A percentile compares a stretch with the other conserved stretches of the same genome.
These are phyloP conservation scores for Neurospora sublineolata DNA, from an alignment of 495 filamentous ascomycete species.

Conservation along the genomic window DNA sequence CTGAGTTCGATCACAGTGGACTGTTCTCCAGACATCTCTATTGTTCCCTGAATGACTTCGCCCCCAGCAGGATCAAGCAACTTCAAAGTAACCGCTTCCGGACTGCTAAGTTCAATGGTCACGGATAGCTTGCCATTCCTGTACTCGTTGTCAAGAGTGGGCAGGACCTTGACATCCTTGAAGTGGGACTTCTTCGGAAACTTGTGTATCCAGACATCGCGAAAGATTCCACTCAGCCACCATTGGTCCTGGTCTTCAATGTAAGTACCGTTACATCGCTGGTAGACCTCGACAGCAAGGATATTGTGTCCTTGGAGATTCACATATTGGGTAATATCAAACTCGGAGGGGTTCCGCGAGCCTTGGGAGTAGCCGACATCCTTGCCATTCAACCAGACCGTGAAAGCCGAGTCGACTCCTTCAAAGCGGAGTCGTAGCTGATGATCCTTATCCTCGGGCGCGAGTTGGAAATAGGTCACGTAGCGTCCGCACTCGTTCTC, in stretches of 20 bases:
- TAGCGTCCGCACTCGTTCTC: conserved; percentile 59
- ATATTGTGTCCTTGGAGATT: conserved; percentile 35
- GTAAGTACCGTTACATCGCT: conserved; percentile 55
- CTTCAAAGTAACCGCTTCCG: conserved; percentile 17
- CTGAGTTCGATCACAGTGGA: conserved; percentile 16
- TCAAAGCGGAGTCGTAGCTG: conserved; percentile 52
- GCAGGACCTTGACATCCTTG: conserved; percentile 47
- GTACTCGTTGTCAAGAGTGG: conserved; percentile 45
- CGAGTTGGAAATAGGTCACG: conserved; percentile 36
- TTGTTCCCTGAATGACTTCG: conserved; percentile 11
- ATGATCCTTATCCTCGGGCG: conserved; percentile 23
- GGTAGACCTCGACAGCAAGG: conserved; percentile 54
- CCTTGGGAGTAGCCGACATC: conserved; percentile 59
- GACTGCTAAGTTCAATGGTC: conserved; percentile 27
- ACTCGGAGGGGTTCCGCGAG: conserved; percentile 55
- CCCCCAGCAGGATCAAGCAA: conserved; percentile 24
- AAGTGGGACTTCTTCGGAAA: conserved; percentile 43
- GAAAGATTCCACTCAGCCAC: conserved; percentile 56
- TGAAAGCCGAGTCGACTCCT: conserved; percentile 59
- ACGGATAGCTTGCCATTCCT: conserved; percentile 42
- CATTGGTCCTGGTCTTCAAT: conserved; percentile 56
- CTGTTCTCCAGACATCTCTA: conserved; percentile 1
- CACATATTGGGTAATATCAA: conserved; percentile 47
- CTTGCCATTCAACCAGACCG: conserved; percentile 53
- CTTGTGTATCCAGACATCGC: conserved; percentile 54